Base-by-base conservation (phyloP, 371 early-diverging fungal genomes). In the Mucor racemosus region DNA sequence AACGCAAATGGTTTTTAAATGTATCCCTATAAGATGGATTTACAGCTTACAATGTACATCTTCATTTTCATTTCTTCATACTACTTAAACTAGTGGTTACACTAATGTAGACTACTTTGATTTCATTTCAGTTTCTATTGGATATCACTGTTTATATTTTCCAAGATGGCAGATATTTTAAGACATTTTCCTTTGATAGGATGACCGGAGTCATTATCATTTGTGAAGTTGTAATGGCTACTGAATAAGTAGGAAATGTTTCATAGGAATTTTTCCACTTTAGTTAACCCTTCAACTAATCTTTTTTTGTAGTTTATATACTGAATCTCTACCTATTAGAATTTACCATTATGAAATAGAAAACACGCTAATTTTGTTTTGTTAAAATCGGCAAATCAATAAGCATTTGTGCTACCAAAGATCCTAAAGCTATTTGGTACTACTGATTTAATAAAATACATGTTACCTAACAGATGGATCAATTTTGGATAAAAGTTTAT, bases 141-240 rank as follows among this genome's bases (percentile, higher is more conserved):
- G 55, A 34, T 35, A 35, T n/a, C n/a, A 26, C 26, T 3, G 26
- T 26, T 35, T 35, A 34, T 15, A 13, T 55, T 15, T 55, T 15
- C 0, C 15, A 55, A 55, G 33, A 55, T 55, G 55, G 55, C n/a
- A 55, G 35, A 55, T 55, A 31, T 34, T 55, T 55, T 55, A 55
- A 55, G 55, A 35, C 35, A 50, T 8, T 50, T 55, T 35, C 6
- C 55, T n/a, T 34, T 55, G 55, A 55, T 55, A 55, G 55, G 55
- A 35, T 55, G 35, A 55, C 55, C 55, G 55, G 55, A 55, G 55
- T 55, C 31, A 55, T 9, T 9, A 50, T 50, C 11, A 21, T 4
- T 21, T 10, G 38, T 5, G 7, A 8, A 13, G 50, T 50, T 50
- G 50, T 26, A 50, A 50, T 50, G 50, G 10, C 50, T 50, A 50